Evolutionary conservation across 2,329 filamentous ascomycete species (phyloP).

Genomic region (Pseudogymnoascus sp.): DNA sequence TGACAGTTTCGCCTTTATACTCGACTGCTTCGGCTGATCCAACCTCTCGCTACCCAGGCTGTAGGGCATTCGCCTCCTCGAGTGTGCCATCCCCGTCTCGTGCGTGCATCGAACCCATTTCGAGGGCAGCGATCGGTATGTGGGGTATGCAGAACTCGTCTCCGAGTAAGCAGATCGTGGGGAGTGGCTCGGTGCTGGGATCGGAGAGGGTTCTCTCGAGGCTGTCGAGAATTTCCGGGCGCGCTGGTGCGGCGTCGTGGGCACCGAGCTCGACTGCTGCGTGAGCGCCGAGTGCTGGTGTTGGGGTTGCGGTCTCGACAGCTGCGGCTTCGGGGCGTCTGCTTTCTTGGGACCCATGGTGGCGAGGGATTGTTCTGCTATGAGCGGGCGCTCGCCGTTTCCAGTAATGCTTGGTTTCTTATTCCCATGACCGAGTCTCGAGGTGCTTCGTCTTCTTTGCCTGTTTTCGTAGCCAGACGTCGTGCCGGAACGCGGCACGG

Average conservation of each 20-base stretch:
- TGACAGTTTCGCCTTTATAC: slow-evolving; percentile 64
- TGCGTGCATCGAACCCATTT: slow-evolving; percentile 67
- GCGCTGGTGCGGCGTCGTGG: slow-evolving; percentile 87
- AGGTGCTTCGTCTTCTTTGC: slow-evolving; percentile 44
- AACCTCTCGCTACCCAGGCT: slow-evolving; percentile 76
- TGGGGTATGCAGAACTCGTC: slow-evolving; percentile 67
- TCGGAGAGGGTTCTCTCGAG: slow-evolving; percentile 76
- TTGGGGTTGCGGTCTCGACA: slow-evolving; percentile 31
- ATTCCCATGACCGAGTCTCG: slow-evolving; percentile 49
- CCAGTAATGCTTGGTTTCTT: slow-evolving; percentile 50
- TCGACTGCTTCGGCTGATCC: slow-evolving; percentile 63
- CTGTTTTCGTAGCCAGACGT: slow-evolving; percentile 39
- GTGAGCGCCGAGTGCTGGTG: slow-evolving; percentile 45
- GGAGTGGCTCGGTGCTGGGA: slow-evolving; percentile 69
- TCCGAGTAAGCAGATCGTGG: slow-evolving; percentile 88
- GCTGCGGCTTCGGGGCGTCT: slow-evolving; percentile 26
- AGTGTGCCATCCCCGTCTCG: slow-evolving; percentile 78
- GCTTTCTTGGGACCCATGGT: slow-evolving; percentile 31
- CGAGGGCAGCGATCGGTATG: slow-evolving; percentile 58
- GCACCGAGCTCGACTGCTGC: slow-evolving; percentile 80
- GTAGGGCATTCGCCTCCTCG: slow-evolving; percentile 85
- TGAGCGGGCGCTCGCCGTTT: slow-evolving; percentile 56
- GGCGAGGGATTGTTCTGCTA: slow-evolving; percentile 42
- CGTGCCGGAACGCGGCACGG: slow-evolving; percentile 50
- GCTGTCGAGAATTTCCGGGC: slow-evolving; percentile 74